Conservation (phyloP, 2,329 filamentous ascomycete genomes). For the Whalleya microplaca region DNA sequence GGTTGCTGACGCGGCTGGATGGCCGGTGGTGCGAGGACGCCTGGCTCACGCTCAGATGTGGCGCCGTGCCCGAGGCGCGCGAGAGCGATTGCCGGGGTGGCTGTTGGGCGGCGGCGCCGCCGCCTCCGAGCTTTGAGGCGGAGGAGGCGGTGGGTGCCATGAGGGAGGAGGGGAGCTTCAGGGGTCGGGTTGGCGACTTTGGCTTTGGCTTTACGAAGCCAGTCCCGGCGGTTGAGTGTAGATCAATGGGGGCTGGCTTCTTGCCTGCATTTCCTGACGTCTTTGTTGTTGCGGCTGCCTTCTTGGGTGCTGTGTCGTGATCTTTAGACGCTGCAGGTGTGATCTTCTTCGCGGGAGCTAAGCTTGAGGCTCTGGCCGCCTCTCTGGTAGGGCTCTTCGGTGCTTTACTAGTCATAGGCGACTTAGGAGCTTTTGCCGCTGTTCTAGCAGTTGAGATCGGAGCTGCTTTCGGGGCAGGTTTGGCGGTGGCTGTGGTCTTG, state of each 20-base stretch:
- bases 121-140: constrained; percentile 60
- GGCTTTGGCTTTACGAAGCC: constrained; percentile 62
- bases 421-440: constrained; percentile 41
- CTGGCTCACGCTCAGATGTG: constrained; percentile 29
- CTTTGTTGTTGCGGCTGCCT: constrained; percentile 35
- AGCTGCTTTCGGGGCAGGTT: constrained; percentile 24
- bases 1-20: constrained; percentile 49
- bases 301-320: background rate
- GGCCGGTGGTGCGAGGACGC: constrained; percentile 47
- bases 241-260: constrained; percentile 48
- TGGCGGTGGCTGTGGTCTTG: constrained; percentile 37
- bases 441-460: constrained; percentile 37
- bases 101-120: constrained; percentile 30
- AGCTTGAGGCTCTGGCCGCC: constrained; percentile 30
- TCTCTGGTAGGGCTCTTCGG: constrained; percentile 42
- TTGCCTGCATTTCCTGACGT: constrained; percentile 41
- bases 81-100: constrained; percentile 45
- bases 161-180: constrained; percentile 68
- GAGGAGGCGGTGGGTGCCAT: constrained; percentile 73
- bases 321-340: constrained; percentile 14
- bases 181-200: constrained; percentile 71
- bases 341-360: constrained; percentile 43
- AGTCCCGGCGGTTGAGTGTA: constrained; percentile 42
- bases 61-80: constrained; percentile 44
- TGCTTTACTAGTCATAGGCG: constrained; percentile 43